phyloP scores from a whole-genome alignment of 768 basidiomycete species.

The Tremella yokohamensis region DNA sequence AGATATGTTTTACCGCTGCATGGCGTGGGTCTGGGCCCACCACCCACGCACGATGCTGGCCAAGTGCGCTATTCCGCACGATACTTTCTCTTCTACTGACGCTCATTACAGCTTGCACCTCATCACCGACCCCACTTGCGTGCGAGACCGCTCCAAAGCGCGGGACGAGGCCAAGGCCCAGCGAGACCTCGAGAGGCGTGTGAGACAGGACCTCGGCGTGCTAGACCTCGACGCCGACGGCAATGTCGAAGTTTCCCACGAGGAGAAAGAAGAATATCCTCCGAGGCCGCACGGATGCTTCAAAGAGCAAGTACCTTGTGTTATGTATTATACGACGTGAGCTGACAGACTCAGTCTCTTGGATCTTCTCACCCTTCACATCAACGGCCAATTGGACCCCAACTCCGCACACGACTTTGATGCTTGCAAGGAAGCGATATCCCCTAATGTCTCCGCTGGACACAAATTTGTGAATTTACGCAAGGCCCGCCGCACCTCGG shows the following conservation, averaged over 20 bases:
- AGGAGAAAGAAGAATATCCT: slow-evolving; percentile 23
- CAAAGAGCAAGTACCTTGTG: slow-evolving; percentile 57
- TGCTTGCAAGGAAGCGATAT: slow-evolving; percentile 23
- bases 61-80: slow-evolving; percentile 50
- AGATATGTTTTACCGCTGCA: slow-evolving; percentile 61
- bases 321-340: background rate
- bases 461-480: too few relatives aligned
- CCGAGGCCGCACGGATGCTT: slow-evolving; percentile 62
- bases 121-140: slow-evolving; percentile 58
- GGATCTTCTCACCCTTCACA: slow-evolving; percentile 64
- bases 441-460: too few relatives aligned
- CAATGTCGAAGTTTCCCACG: slow-evolving; percentile 21
- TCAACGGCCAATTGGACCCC: slow-evolving; percentile 56
- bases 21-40: slow-evolving; percentile 66
- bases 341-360: slow-evolving; percentile 52
- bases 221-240: slow-evolving; percentile 21
- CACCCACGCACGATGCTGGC: slow-evolving; percentile 68
- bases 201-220: slow-evolving; percentile 7
- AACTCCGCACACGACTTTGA: slow-evolving; percentile 4
- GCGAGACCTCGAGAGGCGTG: slow-evolving; percentile 2
- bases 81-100: background rate
- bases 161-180: slow-evolving; percentile 13
- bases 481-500: slow-evolving; percentile 15
- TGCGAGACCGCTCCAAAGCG: slow-evolving; percentile 34
- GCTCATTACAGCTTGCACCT: slow-evolving; percentile 51